Evolutionary conservation across 495 filamentous ascomycete genomes (phyloP), one percentile per base, ranked within the genome.

Genomic region (Hypoxylon perforatum): DNA sequence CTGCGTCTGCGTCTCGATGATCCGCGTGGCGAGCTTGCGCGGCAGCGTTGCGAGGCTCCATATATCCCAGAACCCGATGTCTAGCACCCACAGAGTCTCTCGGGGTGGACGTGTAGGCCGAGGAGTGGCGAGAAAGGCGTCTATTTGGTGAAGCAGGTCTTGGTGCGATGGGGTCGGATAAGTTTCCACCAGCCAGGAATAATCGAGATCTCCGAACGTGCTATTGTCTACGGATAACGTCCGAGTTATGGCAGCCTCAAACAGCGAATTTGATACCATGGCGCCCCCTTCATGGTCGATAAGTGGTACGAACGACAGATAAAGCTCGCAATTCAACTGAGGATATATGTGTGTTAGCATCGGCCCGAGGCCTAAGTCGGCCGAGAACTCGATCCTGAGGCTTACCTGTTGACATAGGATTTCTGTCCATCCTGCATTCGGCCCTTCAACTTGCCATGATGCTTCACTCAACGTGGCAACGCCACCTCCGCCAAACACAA

Each of bases 51-150:
- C 76, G 6, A 82, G 72, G n/a, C 77, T 61, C 74, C 80, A 82
- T 39, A 83, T 68, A 33, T 85, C 82, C 79, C 79, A 82, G 44
- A 78, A 77, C 2, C 82, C 82, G 12, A 83, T 63, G 11, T 76
- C 78, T 6, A 85, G 72, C 1, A 83, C 68, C 72, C 78, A 84
- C 9, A 85, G 55, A 0, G 77, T 83, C 49, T 83, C 79, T 10
- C 44, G 61, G 11, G 75, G 72, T 6, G 75, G 49, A 1, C 23
- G 28, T 2, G 12, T 49, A 11, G 75, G 67, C 15, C 38, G 55
- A 14, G 75, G 61, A 1, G 63, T 59, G 9, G 74, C 38, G 38
- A 84, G 70, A 53, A 81, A 85, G 4, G 61, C 47, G 12, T 77
- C 51, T 10, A 84, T 57, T 58, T 85, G 82, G 4, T 67, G 50